phyloP scores from a whole-genome alignment of 2,329 filamentous ascomycete genomes.

The Trichoderma guizhouense region DNA sequence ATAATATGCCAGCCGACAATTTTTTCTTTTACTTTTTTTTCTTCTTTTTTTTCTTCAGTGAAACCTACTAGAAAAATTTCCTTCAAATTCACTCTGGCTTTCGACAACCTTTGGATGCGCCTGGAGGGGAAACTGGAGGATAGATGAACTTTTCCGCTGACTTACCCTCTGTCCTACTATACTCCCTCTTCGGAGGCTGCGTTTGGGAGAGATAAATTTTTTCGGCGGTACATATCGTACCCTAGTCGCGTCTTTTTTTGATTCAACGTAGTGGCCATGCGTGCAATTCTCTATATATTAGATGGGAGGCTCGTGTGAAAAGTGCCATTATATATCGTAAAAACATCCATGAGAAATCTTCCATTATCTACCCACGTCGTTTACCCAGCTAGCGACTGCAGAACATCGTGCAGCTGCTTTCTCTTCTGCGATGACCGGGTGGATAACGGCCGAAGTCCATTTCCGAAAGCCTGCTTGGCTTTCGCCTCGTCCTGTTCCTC shows the following conservation, averaged over 20 bases:
- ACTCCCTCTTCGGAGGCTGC: conserved; percentile 30
- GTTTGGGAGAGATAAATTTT: conserved; percentile 35
- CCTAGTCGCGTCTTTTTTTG: conserved; percentile 2
- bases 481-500: not conserved
- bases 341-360: not conserved
- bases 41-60: conserved; percentile 30
- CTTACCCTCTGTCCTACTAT: conserved; percentile 49
- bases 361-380: not conserved
- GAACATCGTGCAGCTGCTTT: conserved; percentile 34
- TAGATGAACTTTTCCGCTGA: conserved; percentile 49
- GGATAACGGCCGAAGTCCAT: conserved; percentile 21
- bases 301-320: not conserved
- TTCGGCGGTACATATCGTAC: conserved; percentile 33
- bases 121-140: conserved; percentile 72
- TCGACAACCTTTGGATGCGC: conserved; percentile 50
- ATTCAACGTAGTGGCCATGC: not conserved
- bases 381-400: conserved; percentile 29
- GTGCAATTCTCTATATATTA: not conserved
- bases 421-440: conserved; percentile 32
- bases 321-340: not conserved
- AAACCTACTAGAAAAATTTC: conserved; percentile 48
- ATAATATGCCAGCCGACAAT: not conserved
- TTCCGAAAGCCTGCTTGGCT: not conserved
- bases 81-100: conserved; percentile 69
- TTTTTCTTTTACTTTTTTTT: conserved; percentile 29